Evolutionary conservation across 2,329 filamentous ascomycete genomes (phyloP).

Genomic region (Aspergillus carbonarius): DNA sequence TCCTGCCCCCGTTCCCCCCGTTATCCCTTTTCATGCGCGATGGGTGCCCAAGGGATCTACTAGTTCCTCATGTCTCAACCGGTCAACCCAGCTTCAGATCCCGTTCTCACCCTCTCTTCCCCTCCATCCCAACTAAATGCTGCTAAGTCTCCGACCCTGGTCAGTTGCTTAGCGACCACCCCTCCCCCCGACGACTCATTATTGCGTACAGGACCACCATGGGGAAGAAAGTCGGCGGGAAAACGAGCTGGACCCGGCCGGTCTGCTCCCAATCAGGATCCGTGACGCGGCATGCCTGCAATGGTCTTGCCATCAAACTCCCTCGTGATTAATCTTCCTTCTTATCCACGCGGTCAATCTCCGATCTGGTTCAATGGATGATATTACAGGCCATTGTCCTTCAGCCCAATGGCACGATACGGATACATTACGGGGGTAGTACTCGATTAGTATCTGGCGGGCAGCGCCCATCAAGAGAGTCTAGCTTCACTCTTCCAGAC

Average conservation of each 20-base stretch:
- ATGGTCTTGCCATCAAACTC: not conserved
- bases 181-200: not conserved
- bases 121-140: not conserved
- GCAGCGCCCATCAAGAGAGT: not conserved
- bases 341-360: not conserved
- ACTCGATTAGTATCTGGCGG: not conserved
- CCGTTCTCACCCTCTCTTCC: not conserved
- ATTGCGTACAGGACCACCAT: not conserved
- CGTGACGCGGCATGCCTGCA: not conserved
- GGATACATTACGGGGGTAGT: not conserved
- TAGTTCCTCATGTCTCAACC: not conserved
- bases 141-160: not conserved
- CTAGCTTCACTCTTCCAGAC: not conserved
- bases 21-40: not conserved
- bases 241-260: not conserved
- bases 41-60: slow-evolving; percentile 2
- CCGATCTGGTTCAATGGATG: not conserved
- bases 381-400: not conserved
- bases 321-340: not conserved
- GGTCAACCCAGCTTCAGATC: not conserved
- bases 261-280: not conserved
- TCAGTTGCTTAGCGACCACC: not conserved
- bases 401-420: not conserved
- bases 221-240: not conserved
- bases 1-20: not conserved